Conservation (phyloP, 1,139 yeast species). For the Zygosaccharomyces sapae region DNA sequence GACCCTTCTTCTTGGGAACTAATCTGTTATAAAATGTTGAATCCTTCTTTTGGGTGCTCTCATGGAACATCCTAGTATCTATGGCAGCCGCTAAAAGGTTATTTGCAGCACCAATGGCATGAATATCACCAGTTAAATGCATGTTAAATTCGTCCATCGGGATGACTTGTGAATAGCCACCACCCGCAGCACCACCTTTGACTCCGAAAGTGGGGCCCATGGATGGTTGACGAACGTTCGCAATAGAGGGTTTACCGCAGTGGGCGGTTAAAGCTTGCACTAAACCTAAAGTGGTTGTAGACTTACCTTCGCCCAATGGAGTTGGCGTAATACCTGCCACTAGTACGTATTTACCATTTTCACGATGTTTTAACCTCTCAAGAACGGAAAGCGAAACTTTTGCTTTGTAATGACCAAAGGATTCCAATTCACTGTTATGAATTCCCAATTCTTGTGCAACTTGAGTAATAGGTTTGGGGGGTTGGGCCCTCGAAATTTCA, state of each 20-base stretch:
- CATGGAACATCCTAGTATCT: conserved; percentile 82
- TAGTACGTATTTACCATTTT: conserved; percentile 64
- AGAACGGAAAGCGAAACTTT: conserved; percentile 61
- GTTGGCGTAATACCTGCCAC: conserved; percentile 84
- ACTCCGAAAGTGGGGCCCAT: conserved; percentile 89
- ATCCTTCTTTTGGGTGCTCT: conserved; percentile 61
- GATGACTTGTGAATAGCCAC: conserved; percentile 79
- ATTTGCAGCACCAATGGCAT: conserved; percentile 76
- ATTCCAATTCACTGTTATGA: conserved; percentile 59
- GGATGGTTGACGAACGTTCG: conserved; percentile 79
- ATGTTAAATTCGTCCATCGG: conserved; percentile 87
- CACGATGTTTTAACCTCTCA: conserved; percentile 54
- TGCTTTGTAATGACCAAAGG: conserved; percentile 71
- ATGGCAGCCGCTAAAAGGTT: conserved; percentile 78
- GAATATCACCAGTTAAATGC: conserved; percentile 83
- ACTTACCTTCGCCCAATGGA: conserved; percentile 78
- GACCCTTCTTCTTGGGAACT: conserved; percentile 67
- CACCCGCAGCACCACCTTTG: conserved; percentile 89
- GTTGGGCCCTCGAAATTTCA: conserved; percentile 68
- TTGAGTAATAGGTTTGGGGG: conserved; percentile 59
- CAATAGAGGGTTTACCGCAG: conserved; percentile 61
- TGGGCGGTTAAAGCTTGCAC: conserved; percentile 80
- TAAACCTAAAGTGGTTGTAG: conserved; percentile 74
- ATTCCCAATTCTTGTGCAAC: conserved; percentile 66
- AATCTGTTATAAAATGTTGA: conserved; percentile 63